Conservation (phyloP, 2,329 filamentous ascomycete species). For the Passalora sequoiae region DNA sequence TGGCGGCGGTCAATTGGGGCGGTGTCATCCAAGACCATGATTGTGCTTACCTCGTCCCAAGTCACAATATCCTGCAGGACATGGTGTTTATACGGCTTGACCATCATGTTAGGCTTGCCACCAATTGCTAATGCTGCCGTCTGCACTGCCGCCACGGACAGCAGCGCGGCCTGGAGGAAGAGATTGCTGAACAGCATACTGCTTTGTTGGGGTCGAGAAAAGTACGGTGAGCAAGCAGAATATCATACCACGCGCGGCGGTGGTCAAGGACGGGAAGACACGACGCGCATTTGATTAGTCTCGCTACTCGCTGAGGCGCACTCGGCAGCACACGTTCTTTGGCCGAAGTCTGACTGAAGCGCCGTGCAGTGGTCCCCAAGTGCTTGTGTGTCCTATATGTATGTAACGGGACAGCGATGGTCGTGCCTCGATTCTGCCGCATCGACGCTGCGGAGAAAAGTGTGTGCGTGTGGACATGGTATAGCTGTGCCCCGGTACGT, state of each 20-base stretch:
- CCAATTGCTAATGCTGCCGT: slow-evolving; percentile 44
- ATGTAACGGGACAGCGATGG: too few relatives aligned
- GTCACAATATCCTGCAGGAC: slow-evolving; percentile 57
- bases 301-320: background rate
- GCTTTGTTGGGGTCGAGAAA: background rate
- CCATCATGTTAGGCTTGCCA: slow-evolving; percentile 47
- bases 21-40: too few relatives aligned
- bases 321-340: too few relatives aligned
- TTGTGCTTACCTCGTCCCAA: slow-evolving; percentile 61
- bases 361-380: too few relatives aligned
- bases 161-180: slow-evolving; percentile 23
- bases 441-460: too few relatives aligned
- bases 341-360: too few relatives aligned
- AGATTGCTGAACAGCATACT: slow-evolving; percentile 29
- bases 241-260: too few relatives aligned
- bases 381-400: too few relatives aligned
- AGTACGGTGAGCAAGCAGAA: background rate
- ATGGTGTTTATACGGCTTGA: slow-evolving; percentile 47
- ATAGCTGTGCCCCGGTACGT: too few relatives aligned
- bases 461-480: too few relatives aligned
- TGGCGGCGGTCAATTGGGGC: too few relatives aligned
- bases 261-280: background rate
- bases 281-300: background rate
- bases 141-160: slow-evolving; percentile 21
- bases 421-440: too few relatives aligned